Base-by-base conservation (phyloP, 2,329 filamentous ascomycete species). In the Pseudocercospora macadamiae region DNA sequence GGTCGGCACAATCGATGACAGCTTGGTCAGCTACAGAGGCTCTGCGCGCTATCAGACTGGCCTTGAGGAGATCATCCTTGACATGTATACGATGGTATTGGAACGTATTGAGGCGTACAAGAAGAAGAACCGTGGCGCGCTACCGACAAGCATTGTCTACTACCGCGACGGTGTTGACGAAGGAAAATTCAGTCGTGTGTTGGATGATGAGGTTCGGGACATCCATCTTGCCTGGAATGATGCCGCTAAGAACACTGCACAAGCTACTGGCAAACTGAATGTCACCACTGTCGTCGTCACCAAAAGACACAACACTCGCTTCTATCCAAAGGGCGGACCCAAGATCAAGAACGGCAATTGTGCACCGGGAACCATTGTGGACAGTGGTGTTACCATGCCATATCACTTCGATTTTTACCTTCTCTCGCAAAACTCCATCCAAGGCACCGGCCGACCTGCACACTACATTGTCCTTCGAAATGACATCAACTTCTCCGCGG, bases 271-370 rank as follows among this genome's bases (percentile, higher is more conserved):
- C 9, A 26, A 42, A 2, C 6, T 39, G 10, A 34, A 45, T 1
- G 52, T 54, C 19, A 74, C 70, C 0, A 63, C 73, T 19, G 39
- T 79, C 3, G 62, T 79, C 3, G 73, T 73, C 3, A 69, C 66
- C 3, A 79, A 80, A 55, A 69, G 76, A 0, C 78, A 80, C 56
- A 65, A 76, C 54, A 71, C 73, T 0, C 71, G 77, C 1, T 77
- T 80, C 65, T 80, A 72, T 58, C 68, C 73, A 0, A 60, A 30
- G 9, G 7, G 37, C 9, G 25, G 32, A 66, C 25, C 36, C 6
- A 2, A 2, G 3, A 8, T 37, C 4, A 14, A 6, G 4, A 68
- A 66, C 47, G 51, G 53, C n/a, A 76, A 75, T 54, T 64, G 66
- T 18, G 28, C 34, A 4, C 66, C 73, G 1, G 71, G 74, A 2